Evolutionary conservation across 768 basidiomycete species (phyloP).

Genomic region (Polyporus arcularius): DNA sequence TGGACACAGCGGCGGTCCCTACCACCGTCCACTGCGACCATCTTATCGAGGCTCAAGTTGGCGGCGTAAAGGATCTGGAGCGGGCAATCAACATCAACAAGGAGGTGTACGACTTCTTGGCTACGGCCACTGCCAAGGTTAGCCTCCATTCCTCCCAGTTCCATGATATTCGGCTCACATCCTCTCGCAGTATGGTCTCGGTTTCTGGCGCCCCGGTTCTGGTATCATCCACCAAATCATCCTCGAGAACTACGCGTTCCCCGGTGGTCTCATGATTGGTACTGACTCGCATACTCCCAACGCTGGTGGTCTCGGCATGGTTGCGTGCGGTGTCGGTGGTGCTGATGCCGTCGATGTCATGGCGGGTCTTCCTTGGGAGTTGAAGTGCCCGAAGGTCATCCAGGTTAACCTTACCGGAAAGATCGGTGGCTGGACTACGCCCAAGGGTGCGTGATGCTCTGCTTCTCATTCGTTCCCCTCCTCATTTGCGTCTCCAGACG

Average conservation of each 20-base stretch:
- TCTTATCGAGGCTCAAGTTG: slow-evolving; percentile 95
- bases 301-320: slow-evolving; percentile 98
- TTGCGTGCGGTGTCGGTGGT: slow-evolving; percentile 99
- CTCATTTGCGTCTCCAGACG: slow-evolving; percentile 53
- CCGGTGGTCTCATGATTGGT: slow-evolving; percentile 99
- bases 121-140: slow-evolving; percentile 92
- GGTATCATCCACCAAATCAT: slow-evolving; percentile 99
- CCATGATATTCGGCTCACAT: neutral
- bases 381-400: slow-evolving; percentile 99
- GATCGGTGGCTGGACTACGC: slow-evolving; percentile 95
- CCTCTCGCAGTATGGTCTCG: slow-evolving; percentile 85
- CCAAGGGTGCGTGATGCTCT: slow-evolving; percentile 67
- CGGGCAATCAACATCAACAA: slow-evolving; percentile 93
- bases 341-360: slow-evolving; percentile 99
- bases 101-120: slow-evolving; percentile 99
- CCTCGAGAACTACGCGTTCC: slow-evolving; percentile 99
- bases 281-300: slow-evolving; percentile 99
- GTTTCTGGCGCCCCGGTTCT: slow-evolving; percentile 99
- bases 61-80: slow-evolving; percentile 90
- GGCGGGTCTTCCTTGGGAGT: slow-evolving; percentile 97
- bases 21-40: slow-evolving; percentile 99
- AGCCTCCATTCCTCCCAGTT: slow-evolving; percentile 14
- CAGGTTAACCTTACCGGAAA: slow-evolving; percentile 96
- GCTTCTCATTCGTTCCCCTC: neutral
- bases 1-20: slow-evolving; percentile 96